Conservation (phyloP, 805 yeast genomes). For the Cyberlindnera suaveolens region DNA sequence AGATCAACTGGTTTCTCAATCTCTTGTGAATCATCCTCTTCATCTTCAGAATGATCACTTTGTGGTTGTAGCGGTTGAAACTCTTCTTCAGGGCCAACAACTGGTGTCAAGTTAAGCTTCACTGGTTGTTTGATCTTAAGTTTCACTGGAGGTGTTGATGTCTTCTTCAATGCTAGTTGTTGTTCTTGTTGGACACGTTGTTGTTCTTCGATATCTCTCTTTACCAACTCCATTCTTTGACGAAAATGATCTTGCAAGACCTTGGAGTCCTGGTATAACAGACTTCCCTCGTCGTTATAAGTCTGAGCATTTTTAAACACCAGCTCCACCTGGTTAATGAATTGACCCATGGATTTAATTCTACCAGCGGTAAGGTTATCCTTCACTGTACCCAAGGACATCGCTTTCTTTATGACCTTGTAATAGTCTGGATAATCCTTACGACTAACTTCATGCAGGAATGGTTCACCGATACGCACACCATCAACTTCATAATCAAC, state of each 20-base stretch:
- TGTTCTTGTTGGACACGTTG: slow-evolving; percentile 7
- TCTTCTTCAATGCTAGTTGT: slow-evolving; percentile 4
- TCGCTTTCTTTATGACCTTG: slow-evolving; percentile 63
- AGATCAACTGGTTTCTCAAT: not conserved
- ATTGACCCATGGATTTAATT: slow-evolving; percentile 50
- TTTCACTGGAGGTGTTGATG: slow-evolving; percentile 5
- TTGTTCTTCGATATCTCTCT: slow-evolving; percentile 9
- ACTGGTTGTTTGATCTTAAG: slow-evolving; percentile 13
- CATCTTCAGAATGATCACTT: too few relatives aligned
- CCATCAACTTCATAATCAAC: slow-evolving; percentile 23
- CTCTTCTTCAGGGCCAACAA: slow-evolving; percentile 3
- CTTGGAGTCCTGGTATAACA: slow-evolving; percentile 65
- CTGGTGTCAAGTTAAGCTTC: not conserved
- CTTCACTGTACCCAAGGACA: slow-evolving; percentile 59
- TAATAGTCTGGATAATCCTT: slow-evolving; percentile 78
- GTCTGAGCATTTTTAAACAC: slow-evolving; percentile 75
- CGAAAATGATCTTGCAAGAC: slow-evolving; percentile 50
- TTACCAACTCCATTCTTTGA: slow-evolving; percentile 28
- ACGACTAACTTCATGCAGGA: slow-evolving; percentile 65
- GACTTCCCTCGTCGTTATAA: slow-evolving; percentile 70
- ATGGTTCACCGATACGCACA: slow-evolving; percentile 54
- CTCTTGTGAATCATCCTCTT: too few relatives aligned
- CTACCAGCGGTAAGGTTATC: slow-evolving; percentile 45
- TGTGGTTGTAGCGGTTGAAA: not conserved
- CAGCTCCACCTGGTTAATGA: slow-evolving; percentile 49